Conservation (phyloP, 352 stramenopile species). For the Globisporangium carolinianum region DNA sequence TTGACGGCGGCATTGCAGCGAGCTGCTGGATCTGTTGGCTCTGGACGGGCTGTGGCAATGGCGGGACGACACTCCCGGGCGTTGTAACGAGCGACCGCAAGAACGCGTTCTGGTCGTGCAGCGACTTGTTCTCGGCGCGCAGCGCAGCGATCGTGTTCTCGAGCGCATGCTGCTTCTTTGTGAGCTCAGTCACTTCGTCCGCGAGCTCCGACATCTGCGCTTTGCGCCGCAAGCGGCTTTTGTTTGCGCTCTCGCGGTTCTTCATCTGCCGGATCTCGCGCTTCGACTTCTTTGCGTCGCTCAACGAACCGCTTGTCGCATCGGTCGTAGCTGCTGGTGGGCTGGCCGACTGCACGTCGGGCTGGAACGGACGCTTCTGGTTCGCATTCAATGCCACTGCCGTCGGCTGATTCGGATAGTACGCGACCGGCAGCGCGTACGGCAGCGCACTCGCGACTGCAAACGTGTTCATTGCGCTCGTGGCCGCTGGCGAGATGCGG, state of each 20-base stretch:
- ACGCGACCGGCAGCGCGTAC: conserved; percentile 60
- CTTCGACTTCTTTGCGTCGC: conserved; percentile 54
- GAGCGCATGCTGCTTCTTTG: conserved; percentile 61
- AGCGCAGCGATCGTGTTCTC: conserved; percentile 62
- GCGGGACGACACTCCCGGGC: conserved; percentile 13
- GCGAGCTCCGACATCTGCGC: conserved; percentile 55
- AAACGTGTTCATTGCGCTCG: conserved; percentile 10
- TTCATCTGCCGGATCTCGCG: conserved; percentile 84
- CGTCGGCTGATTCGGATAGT: conserved; percentile 26
- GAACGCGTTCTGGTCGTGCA: conserved; percentile 73
- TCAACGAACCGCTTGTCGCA: not conserved
- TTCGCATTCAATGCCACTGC: conserved; percentile 24
- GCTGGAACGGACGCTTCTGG: conserved; percentile 45
- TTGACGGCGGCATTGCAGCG: conserved; percentile 10
- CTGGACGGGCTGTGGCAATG: too few species aligned
- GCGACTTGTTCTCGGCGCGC: conserved; percentile 72
- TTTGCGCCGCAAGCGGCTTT: conserved; percentile 66
- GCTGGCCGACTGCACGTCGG: conserved; percentile 31
- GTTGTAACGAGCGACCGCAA: conserved; percentile 61
- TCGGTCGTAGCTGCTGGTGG: conserved; percentile 6
- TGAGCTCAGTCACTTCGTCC: conserved; percentile 51
- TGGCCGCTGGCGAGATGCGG: not conserved
- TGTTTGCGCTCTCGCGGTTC: conserved; percentile 83
- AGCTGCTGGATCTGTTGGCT: conserved; percentile 14
- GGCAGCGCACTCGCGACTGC: conserved; percentile 21